These are phyloP conservation scores for Dioscorea alata DNA, from an alignment of 106 monocot genomes.

Conservation along the genomic window DNA sequence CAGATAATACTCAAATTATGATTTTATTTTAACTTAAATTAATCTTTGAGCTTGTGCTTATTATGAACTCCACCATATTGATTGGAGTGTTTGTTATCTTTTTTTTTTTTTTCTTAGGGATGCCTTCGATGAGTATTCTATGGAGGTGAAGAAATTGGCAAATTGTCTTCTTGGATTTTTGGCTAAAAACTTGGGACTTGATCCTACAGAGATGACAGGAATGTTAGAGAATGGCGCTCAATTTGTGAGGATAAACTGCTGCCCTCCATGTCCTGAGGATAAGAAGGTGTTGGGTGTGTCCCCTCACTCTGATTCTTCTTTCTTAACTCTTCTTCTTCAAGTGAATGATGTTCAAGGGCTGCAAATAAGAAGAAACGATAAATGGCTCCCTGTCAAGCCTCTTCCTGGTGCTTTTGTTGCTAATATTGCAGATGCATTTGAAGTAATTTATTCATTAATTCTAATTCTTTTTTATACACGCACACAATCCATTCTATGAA, in stretches of 20 bases:
- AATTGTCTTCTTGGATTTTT: background rate
- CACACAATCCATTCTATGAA: no score
- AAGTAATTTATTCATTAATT: background rate
- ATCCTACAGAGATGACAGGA: background rate
- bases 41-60: background rate
- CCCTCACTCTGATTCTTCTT: conserved; percentile 3
- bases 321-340: background rate
- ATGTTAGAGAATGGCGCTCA: background rate
- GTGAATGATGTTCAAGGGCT: conserved; percentile 4
- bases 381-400: conserved; percentile 6
- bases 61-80: no score
- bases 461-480: no score
- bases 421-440: conserved; percentile 10
- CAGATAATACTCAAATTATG: no score
- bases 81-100: background rate
- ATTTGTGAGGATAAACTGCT: background rate
- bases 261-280: conserved; percentile 2
- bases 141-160: background rate
- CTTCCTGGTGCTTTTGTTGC: conserved; percentile 6
- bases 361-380: conserved; percentile 5
- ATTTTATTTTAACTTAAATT: no score
- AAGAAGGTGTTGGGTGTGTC: conserved; percentile 3
- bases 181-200: background rate
- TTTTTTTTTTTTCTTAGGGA: conserved; percentile 4
- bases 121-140: background rate